A percentile compares a stretch with the other conserved stretches of the same genome.
These are phyloP conservation scores for Gnomoniopsis smithogilvyi DNA, from an alignment of 2,329 filamentous ascomycete species.

Conservation along the genomic window DNA sequence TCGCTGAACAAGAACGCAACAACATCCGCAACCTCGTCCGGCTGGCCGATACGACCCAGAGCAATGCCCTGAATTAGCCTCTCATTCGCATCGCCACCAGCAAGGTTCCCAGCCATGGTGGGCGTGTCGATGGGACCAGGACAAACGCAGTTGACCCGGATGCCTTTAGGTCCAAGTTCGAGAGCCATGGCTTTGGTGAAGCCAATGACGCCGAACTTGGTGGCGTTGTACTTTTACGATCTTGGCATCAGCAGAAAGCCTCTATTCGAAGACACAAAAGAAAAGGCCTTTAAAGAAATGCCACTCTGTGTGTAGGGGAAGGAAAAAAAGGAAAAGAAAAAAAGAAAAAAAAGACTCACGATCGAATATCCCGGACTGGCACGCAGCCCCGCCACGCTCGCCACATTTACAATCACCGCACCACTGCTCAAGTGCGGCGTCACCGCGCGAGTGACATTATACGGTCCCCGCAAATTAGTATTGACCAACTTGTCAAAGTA, in stretches of 20 bases:
- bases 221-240: constrained; percentile 32
- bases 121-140: constrained; percentile 27
- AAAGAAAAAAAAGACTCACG: neutral
- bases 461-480: constrained; percentile 42
- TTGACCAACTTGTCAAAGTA: constrained; percentile 45
- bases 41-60: constrained; percentile 24
- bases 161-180: constrained; percentile 35
- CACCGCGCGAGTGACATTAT: constrained; percentile 38
- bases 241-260: too few relatives aligned
- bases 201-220: constrained; percentile 39
- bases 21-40: constrained; percentile 30
- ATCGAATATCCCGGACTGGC: constrained; percentile 20
- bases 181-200: constrained; percentile 40
- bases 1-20: constrained; percentile 48
- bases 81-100: constrained; percentile 38
- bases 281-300: too few relatives aligned
- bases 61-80: constrained; percentile 23
- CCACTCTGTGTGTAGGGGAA: neutral
- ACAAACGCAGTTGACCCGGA: constrained; percentile 33
- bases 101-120: constrained; percentile 40
- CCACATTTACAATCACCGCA: constrained; percentile 36
- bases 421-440: constrained; percentile 34
- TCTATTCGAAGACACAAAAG: too few relatives aligned
- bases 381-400: constrained; percentile 30
- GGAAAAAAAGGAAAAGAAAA: neutral